Evolutionary conservation across 1,284 basidiomycete species (phyloP).

Genomic region (Malassezia vespertilionis): DNA sequence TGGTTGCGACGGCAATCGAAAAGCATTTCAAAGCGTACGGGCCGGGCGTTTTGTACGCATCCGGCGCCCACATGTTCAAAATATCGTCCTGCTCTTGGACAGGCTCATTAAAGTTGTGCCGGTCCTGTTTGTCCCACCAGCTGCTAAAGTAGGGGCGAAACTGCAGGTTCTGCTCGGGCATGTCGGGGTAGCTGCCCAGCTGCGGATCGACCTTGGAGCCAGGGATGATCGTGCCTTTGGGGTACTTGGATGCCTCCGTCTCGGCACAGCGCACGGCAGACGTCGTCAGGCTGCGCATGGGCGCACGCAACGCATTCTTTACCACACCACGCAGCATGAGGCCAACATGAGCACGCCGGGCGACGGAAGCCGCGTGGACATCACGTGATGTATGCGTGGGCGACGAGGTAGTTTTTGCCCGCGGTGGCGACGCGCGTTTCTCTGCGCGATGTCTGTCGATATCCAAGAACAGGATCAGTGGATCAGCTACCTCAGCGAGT

Average conservation of each 20-base stretch:
- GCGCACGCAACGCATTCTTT: constrained; percentile 2
- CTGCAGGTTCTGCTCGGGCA: constrained; percentile 32
- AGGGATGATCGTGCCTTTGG: constrained; percentile 11
- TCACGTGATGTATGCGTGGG: constrained; percentile 10
- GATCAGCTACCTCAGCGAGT: constrained; percentile 94
- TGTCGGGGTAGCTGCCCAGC: constrained; percentile 44
- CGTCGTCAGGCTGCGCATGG: constrained; percentile 4
- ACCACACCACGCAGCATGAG: constrained; percentile 4
- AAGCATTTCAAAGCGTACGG: constrained; percentile 36
- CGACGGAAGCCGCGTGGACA: constrained; percentile 3
- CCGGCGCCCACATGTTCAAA: constrained; percentile 46
- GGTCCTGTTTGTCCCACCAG: constrained; percentile 47
- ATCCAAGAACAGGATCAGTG: constrained; percentile 52
- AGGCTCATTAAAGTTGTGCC: constrained; percentile 44
- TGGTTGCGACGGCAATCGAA: constrained; percentile 24
- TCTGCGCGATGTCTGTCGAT: constrained; percentile 44
- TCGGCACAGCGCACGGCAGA: background rate
- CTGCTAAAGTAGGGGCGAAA: constrained; percentile 35
- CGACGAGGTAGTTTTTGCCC: background rate
- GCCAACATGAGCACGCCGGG: background rate
- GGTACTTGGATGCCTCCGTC: background rate
- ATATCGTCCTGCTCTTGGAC: constrained; percentile 45
- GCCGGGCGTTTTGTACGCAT: constrained; percentile 32
- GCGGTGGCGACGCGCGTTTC: no score
- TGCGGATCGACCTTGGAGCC: constrained; percentile 36